Conservation (phyloP, 2,329 filamentous ascomycete species). For the Parastagonospora avenae region DNA sequence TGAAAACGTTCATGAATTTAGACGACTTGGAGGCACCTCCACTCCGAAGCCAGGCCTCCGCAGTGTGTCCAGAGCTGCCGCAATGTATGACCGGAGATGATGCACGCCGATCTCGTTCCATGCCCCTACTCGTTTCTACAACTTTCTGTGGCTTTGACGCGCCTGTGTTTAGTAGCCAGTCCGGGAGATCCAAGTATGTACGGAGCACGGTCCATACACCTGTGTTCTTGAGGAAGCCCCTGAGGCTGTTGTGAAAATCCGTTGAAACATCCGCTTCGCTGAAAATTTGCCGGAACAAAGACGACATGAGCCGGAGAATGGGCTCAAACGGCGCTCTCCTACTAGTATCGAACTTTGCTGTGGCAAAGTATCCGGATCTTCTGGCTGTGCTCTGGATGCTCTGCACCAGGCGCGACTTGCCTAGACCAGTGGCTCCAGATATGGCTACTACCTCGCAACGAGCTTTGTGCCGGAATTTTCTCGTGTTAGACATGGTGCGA, state of each 20-base stretch:
- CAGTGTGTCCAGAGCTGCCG: slow-evolving; percentile 43
- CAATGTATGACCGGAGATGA: slow-evolving; percentile 45
- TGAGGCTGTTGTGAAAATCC: slow-evolving; percentile 64
- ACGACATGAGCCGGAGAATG: slow-evolving; percentile 64
- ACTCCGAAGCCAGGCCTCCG: slow-evolving; percentile 53
- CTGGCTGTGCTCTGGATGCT: slow-evolving; percentile 63
- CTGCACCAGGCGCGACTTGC: slow-evolving; percentile 65
- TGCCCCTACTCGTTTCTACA: slow-evolving; percentile 15
- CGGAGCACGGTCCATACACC: slow-evolving; percentile 63
- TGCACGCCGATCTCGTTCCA: slow-evolving; percentile 21
- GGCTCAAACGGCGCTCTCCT: slow-evolving; percentile 66
- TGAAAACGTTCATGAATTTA: slow-evolving; percentile 82
- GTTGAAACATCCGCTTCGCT: slow-evolving; percentile 67
- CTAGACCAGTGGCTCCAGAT: slow-evolving; percentile 61
- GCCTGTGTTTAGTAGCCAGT: slow-evolving; percentile 61
- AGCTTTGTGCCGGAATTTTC: slow-evolving; percentile 55
- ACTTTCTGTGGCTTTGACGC: slow-evolving; percentile 34
- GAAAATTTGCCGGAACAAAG: slow-evolving; percentile 67
- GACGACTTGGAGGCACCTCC: slow-evolving; percentile 60
- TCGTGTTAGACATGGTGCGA: slow-evolving; percentile 37
- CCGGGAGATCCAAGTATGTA: slow-evolving; percentile 64
- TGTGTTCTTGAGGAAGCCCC: slow-evolving; percentile 58
- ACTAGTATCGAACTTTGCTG: slow-evolving; percentile 64
- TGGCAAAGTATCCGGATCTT: slow-evolving; percentile 64
- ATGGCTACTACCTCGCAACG: slow-evolving; percentile 67